Evolutionary conservation across 352 stramenopile species (phyloP).

Genomic region (Phytophthora citrophthora): DNA sequence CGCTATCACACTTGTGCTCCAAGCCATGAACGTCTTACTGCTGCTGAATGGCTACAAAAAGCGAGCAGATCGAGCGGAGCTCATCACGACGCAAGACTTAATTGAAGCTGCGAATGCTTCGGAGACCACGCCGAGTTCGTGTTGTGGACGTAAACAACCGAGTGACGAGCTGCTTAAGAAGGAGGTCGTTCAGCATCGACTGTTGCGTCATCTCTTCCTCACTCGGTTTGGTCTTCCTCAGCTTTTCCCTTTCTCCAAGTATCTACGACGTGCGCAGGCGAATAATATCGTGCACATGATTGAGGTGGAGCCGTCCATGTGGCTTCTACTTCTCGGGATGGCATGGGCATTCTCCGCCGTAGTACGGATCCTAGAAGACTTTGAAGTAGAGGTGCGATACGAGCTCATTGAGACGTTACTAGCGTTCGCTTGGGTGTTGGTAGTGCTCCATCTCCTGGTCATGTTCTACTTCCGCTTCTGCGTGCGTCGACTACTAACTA

Average conservation of each 20-base stretch:
- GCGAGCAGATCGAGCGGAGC: conserved; percentile 42
- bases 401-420: conserved; percentile 44
- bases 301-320: conserved; percentile 72
- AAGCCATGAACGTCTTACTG: conserved; percentile 51
- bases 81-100: conserved; percentile 50
- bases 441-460: conserved; percentile 43
- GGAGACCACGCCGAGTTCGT: background rate
- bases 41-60: conserved; percentile 43
- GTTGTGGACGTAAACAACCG: background rate
- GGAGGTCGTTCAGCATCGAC: conserved; percentile 36
- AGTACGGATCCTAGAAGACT: conserved; percentile 20
- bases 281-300: conserved; percentile 82
- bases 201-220: conserved; percentile 54
- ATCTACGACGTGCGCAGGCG: conserved; percentile 65
- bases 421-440: conserved; percentile 34
- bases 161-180: conserved; percentile 11
- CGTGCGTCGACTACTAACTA: conserved; percentile 35
- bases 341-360: conserved; percentile 43
- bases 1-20: conserved; percentile 49
- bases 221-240: conserved; percentile 47
- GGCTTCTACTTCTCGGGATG: conserved; percentile 53
- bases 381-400: conserved; percentile 19
- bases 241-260: conserved; percentile 73
- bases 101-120: conserved; percentile 20
- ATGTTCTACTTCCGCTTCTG: conserved; percentile 49